These are phyloP conservation scores for Boeremia lycopersici DNA, from an alignment of 2,329 filamentous ascomycete species.

Conservation along the genomic window DNA sequence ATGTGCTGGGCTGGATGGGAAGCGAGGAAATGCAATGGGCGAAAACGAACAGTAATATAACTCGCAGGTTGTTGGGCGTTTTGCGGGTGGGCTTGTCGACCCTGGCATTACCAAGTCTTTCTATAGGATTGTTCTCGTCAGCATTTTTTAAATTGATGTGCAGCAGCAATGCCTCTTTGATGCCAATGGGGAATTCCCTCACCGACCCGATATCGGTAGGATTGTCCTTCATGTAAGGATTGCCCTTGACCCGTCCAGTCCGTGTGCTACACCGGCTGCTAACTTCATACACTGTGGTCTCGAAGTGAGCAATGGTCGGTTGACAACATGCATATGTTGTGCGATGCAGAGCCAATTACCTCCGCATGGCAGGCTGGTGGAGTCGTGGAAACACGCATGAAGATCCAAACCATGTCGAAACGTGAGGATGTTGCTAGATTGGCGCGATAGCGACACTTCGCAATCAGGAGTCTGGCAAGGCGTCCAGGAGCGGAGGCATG, in stretches of 20 bases:
- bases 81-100: too few species aligned
- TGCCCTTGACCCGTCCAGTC: constrained; percentile 3
- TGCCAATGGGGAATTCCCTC: background rate
- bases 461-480: constrained; percentile 8
- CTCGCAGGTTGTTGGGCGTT: background rate
- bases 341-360: background rate
- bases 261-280: background rate
- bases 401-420: constrained; percentile 11
- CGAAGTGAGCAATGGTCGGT: constrained; percentile 7
- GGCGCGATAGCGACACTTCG: constrained; percentile 3
- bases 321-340: constrained; percentile 1
- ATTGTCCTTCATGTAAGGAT: constrained; percentile 11
- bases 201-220: constrained; percentile 3
- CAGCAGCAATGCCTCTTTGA: background rate
- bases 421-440: constrained; percentile 1
- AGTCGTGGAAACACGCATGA: constrained; percentile 7
- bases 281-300: background rate
- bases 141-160: background rate
- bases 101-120: background rate
- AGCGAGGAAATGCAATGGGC: background rate
- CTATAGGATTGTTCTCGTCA: background rate
- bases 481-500: constrained; percentile 10
- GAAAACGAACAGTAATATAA: background rate
- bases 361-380: constrained; percentile 6
- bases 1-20: background rate